These are phyloP conservation scores for Phytophthora podocarpi DNA, from an alignment of 352 stramenopile species.

Conservation along the genomic window DNA sequence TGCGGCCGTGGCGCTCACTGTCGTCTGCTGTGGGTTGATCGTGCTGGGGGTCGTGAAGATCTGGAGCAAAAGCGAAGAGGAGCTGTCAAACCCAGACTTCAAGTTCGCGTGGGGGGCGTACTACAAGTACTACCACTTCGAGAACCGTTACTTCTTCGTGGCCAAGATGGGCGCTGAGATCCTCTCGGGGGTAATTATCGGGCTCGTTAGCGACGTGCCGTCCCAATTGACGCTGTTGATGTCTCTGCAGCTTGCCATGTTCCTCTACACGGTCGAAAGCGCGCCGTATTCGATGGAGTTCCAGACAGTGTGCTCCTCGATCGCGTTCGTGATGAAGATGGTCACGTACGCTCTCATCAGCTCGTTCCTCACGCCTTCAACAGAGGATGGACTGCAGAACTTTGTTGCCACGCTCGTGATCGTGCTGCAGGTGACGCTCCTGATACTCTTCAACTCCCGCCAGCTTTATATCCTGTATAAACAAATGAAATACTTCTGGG, in stretches of 20 bases:
- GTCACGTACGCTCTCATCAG: constrained; percentile 83
- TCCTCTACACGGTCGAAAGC: constrained; percentile 71
- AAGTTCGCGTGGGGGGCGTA: constrained; percentile 83
- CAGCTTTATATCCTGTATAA: constrained; percentile 83
- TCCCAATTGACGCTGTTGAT: constrained; percentile 79
- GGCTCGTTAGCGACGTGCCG: constrained; percentile 72
- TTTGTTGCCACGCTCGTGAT: constrained; percentile 72
- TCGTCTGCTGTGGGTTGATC: constrained; percentile 73
- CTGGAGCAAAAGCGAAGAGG: constrained; percentile 60
- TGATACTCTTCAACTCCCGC: constrained; percentile 78
- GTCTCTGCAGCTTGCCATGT: constrained; percentile 74
- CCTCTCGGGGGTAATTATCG: constrained; percentile 72
- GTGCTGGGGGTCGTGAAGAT: constrained; percentile 71
- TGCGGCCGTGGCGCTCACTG: constrained; percentile 60
- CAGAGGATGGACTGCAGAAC: constrained; percentile 50
- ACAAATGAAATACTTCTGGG: constrained; percentile 70
- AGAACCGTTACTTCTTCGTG: constrained; percentile 75
- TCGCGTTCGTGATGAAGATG: constrained; percentile 85
- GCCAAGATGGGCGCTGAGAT: constrained; percentile 82
- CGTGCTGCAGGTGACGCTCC: constrained; percentile 61
- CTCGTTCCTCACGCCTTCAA: constrained; percentile 66
- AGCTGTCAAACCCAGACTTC: constrained; percentile 67
- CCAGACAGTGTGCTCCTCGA: constrained; percentile 70
- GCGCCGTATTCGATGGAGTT: constrained; percentile 75
- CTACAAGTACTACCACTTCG: constrained; percentile 82